A percentile compares a stretch with the other conserved stretches of the same genome.
Conservation (phyloP, 257 asterid genomes). For the Anisodus tanguticus region DNA sequence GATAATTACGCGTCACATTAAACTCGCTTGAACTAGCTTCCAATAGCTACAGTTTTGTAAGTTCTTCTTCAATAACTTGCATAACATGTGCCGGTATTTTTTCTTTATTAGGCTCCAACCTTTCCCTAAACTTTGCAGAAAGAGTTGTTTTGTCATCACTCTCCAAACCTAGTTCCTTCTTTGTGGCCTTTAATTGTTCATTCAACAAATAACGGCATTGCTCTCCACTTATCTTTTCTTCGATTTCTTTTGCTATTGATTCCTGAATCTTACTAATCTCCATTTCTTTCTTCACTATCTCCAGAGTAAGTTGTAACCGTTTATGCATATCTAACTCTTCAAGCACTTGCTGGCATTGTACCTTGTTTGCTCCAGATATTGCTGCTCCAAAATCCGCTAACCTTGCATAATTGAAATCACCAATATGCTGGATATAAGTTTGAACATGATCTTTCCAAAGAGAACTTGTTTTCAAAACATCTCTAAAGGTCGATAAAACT, state of each 20-base stretch:
- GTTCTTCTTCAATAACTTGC: conserved; percentile 98
- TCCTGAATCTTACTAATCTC: conserved; percentile 99
- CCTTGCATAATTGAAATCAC: conserved; percentile 93
- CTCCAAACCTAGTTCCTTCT: conserved; percentile 53
- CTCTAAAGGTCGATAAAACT: no score
- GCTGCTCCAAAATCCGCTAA: conserved; percentile 99
- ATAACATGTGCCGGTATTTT: conserved; percentile 89
- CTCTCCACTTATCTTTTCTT: conserved; percentile 98
- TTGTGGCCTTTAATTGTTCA: conserved; percentile 98
- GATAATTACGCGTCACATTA: conserved; percentile 95
- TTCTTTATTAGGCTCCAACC: conserved; percentile 89
- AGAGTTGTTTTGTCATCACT: no score
- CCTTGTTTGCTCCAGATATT: conserved; percentile 90
- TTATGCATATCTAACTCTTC: conserved; percentile 96
- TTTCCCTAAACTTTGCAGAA: conserved; percentile 80
- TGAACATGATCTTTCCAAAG: no score
- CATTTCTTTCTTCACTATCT: conserved; percentile 96
- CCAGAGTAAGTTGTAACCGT: conserved; percentile 82
- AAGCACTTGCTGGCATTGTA: conserved; percentile 90
- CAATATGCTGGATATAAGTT: conserved; percentile 66
- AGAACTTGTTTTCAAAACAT: no score
- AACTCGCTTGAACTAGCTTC: conserved; percentile 99
- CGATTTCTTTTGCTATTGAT: conserved; percentile 97
- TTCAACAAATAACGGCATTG: conserved; percentile 91
- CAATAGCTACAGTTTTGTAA: conserved; percentile 78